These are phyloP conservation scores for Dimargaris cristalligena DNA, from an alignment of 192 early-diverging fungal species.

Conservation along the genomic window DNA sequence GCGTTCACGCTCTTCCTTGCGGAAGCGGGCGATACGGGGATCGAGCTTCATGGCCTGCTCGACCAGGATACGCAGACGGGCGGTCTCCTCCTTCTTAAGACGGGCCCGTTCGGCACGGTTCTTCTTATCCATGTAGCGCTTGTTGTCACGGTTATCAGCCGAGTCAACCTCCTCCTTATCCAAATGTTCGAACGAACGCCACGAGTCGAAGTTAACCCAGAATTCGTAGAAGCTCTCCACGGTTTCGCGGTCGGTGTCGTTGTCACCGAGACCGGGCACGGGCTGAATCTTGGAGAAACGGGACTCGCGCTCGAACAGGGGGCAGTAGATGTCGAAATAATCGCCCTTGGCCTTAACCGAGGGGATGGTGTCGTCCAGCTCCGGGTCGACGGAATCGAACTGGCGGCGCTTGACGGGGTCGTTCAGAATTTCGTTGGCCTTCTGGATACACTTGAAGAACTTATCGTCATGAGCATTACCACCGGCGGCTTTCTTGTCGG, in stretches of 20 bases:
- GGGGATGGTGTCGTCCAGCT: constrained; percentile 55
- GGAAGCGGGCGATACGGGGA: constrained; percentile 80
- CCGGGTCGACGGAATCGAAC: constrained; percentile 92
- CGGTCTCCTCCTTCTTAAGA: constrained; percentile 95
- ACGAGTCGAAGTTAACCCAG: constrained; percentile 83
- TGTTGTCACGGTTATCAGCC: constrained; percentile 88
- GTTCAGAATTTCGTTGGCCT: constrained; percentile 83
- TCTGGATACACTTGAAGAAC: constrained; percentile 99
- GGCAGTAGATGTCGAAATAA: constrained; percentile 61
- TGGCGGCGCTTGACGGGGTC: constrained; percentile 79
- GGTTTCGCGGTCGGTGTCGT: constrained; percentile 34
- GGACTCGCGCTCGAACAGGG: constrained; percentile 74
- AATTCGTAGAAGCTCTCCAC: constrained; percentile 76
- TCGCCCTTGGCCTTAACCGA: constrained; percentile 57
- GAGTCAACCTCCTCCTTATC: constrained; percentile 92
- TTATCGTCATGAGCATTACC: constrained; percentile 68
- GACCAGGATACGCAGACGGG: constrained; percentile 67
- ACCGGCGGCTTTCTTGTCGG: constrained; percentile 87
- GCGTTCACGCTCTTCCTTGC: constrained; percentile 74
- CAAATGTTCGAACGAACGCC: constrained; percentile 93
- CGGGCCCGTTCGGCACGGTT: constrained; percentile 83
- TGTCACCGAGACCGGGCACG: constrained; percentile 67
- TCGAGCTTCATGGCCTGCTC: constrained; percentile 70
- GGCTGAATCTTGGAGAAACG: constrained; percentile 85
- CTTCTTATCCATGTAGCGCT: constrained; percentile 86